These are phyloP conservation scores for Zasmidium cellare DNA, from an alignment of 2,329 filamentous ascomycete species.

Conservation along the genomic window DNA sequence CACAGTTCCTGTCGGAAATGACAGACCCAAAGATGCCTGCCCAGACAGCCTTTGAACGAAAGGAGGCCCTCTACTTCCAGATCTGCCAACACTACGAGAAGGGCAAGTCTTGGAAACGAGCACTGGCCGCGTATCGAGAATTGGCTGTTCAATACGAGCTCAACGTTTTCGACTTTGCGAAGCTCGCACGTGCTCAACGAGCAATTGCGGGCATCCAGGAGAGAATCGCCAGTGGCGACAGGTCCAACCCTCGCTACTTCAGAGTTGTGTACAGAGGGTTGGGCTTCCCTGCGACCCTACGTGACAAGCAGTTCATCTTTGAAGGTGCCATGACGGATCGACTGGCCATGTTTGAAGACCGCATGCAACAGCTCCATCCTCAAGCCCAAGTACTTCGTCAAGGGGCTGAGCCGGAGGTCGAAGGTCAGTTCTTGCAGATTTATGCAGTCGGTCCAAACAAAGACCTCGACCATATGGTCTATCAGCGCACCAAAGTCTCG, in stretches of 20 bases:
- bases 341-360: slow-evolving; percentile 79
- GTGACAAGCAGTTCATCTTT: slow-evolving; percentile 91
- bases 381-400: slow-evolving; percentile 75
- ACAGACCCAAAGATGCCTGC: slow-evolving; percentile 74
- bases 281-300: slow-evolving; percentile 76
- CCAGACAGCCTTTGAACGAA: slow-evolving; percentile 87
- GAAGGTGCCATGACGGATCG: slow-evolving; percentile 78
- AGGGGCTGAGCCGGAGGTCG: slow-evolving; percentile 70
- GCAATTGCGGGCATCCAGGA: slow-evolving; percentile 94
- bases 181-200: slow-evolving; percentile 83
- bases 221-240: slow-evolving; percentile 78
- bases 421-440: slow-evolving; percentile 87
- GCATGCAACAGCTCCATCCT: slow-evolving; percentile 88
- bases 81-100: slow-evolving; percentile 96
- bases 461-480: slow-evolving; percentile 78
- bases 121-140: slow-evolving; percentile 84
- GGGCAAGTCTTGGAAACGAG: slow-evolving; percentile 89
- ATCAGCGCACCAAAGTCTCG: slow-evolving; percentile 81
- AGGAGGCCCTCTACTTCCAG: slow-evolving; percentile 87
- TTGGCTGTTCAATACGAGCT: slow-evolving; percentile 88
- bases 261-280: slow-evolving; percentile 86
- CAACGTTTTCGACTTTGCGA: slow-evolving; percentile 86
- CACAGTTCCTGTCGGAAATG: slow-evolving; percentile 64
- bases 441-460: slow-evolving; percentile 79
- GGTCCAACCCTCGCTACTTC: slow-evolving; percentile 81